Percentiles rank a stretch among this genome's conserved stretches.
These are phyloP conservation scores for Ceratobasidium sp. DNA, from an alignment of 1,284 basidiomycete genomes.

Conservation along the genomic window DNA sequence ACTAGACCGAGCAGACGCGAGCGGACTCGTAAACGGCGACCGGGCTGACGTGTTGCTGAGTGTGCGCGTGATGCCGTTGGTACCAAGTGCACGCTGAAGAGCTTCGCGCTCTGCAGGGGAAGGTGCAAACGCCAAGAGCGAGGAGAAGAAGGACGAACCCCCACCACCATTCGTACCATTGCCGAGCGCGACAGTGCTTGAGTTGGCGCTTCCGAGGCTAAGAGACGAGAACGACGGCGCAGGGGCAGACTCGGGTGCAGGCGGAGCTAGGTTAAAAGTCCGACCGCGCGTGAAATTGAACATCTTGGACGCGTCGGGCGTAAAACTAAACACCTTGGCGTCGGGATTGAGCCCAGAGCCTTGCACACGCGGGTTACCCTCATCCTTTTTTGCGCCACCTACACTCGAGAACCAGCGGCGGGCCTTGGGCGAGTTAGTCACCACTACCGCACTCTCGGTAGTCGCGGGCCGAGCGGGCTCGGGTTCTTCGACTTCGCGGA, in stretches of 20 bases:
- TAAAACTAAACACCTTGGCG: slow-evolving; percentile 74
- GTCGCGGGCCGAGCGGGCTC: slow-evolving; percentile 39
- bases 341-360: slow-evolving; percentile 74
- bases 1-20: slow-evolving; percentile 39
- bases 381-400: slow-evolving; percentile 31
- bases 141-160: slow-evolving; percentile 44
- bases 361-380: slow-evolving; percentile 53
- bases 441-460: slow-evolving; percentile 46
- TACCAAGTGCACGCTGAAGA: slow-evolving; percentile 63
- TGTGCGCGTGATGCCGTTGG: slow-evolving; percentile 24
- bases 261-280: slow-evolving; percentile 37
- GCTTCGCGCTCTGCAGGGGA: slow-evolving; percentile 82
- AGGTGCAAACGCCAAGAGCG: slow-evolving; percentile 75
- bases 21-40: slow-evolving; percentile 38
- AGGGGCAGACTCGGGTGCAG: slow-evolving; percentile 51
- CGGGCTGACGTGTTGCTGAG: slow-evolving; percentile 37
- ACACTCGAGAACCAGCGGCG: slow-evolving; percentile 61
- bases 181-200: slow-evolving; percentile 32
- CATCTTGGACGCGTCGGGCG: slow-evolving; percentile 60
- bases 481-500: slow-evolving; percentile 39
- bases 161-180: slow-evolving; percentile 8
- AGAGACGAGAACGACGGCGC: slow-evolving; percentile 34
- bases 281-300: slow-evolving; percentile 58
- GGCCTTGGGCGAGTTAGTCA: slow-evolving; percentile 47
- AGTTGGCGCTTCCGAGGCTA: slow-evolving; percentile 16